Evolutionary conservation across 345 rosid genomes (phyloP), one percentile per base, ranked within the genome.

Genomic region (Excoecaria agallocha): DNA sequence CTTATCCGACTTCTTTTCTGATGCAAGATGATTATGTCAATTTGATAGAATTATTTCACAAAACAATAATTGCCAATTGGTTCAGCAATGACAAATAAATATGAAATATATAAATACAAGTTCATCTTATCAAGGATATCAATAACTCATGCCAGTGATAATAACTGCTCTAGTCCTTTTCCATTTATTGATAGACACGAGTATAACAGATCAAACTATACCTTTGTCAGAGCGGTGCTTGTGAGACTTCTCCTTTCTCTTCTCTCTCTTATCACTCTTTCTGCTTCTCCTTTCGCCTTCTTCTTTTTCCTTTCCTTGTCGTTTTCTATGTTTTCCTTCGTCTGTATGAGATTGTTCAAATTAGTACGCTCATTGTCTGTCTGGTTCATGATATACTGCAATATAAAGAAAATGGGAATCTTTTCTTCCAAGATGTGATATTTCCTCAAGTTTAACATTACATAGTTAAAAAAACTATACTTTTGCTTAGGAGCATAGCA

Each of bases 1-100:
- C 81, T 85, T 86, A 80, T 89, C 96, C 88, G 89, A 88, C 86
- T 87, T 91, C 87, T 86, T 92, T 74, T 89, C 99, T 92, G 94
- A 45, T 24, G 69, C 76, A 75, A 84, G 45, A 66, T 74, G 41
- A 72, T 68, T 39, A 72, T 38, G 80, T 77, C 80, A 82, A 72
- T 66, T 56, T 48, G 75, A 60, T 73, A 74, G 15, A 76, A 20
- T 61, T 65, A 54, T 63, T 69, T 70, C 9, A 58, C 39, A 49
- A 15, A 77, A 37, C 25, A 66, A 68, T 6, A 8, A 10, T 30
- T 46, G 70, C 50, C 50, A 39, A 41, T 35, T 50, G 51, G 43
- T 52, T 46, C 70, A 77, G 62, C 51, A 65, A 48, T 5, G 30
- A 66, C 0, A n/a, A 19, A n/a, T 20, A 3, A 45, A 25, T 35